These are phyloP conservation scores for Thelonectria rubi DNA, from an alignment of 2,329 filamentous ascomycete species.

Conservation along the genomic window DNA sequence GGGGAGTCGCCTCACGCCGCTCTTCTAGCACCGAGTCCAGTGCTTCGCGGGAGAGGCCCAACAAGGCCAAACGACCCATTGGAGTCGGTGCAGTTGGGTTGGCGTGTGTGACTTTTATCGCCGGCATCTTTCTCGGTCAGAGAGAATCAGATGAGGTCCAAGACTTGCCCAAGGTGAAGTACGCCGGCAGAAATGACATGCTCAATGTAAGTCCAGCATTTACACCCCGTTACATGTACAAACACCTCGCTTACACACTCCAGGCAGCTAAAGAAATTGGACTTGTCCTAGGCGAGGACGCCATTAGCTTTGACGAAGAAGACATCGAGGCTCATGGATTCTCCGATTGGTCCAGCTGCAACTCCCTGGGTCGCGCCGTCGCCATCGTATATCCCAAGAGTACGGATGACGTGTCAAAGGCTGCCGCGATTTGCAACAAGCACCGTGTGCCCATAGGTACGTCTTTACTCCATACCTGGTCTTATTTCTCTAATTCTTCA, in stretches of 20 bases:
- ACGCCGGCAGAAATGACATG: constrained; percentile 12
- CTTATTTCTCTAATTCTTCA: neutral
- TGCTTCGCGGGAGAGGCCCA: neutral
- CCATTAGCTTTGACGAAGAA: constrained; percentile 18
- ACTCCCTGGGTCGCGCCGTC: constrained; percentile 11
- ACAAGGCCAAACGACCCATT: neutral
- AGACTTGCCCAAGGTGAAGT: neutral
- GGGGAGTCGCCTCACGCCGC: neutral
- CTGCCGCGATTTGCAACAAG: constrained; percentile 72
- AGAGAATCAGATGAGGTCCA: neutral
- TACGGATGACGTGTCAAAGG: constrained; percentile 75
- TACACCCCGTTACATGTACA: neutral
- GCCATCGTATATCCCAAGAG: constrained; percentile 72
- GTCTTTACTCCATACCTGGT: neutral
- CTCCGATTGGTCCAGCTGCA: constrained; percentile 22
- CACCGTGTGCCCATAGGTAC: constrained; percentile 19
- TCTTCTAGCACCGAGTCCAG: neutral
- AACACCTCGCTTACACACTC: neutral
- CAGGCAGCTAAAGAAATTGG: constrained; percentile 19
- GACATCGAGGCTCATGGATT: constrained; percentile 17
- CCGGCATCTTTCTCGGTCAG: constrained; percentile 6
- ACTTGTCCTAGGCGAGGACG: constrained; percentile 3
- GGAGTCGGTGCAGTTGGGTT: neutral
- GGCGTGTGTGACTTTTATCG: constrained; percentile 5
- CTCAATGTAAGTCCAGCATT: neutral